Conservation (phyloP, 2,329 filamentous ascomycete species). For the Nemania sp. region DNA sequence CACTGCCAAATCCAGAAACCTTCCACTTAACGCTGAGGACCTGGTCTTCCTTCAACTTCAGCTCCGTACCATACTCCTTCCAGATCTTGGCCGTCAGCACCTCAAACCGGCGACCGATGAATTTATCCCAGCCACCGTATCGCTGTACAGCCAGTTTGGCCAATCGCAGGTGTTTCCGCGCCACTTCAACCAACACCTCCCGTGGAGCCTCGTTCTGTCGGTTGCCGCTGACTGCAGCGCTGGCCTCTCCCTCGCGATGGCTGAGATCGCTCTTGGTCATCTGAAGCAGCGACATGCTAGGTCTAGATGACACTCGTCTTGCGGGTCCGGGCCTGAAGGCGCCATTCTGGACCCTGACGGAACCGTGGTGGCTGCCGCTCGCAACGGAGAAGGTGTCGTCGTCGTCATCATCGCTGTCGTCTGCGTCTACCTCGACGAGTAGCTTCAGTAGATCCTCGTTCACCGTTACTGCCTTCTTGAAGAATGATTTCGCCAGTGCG, state of each 20-base stretch:
- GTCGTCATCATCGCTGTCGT: constrained; percentile 38
- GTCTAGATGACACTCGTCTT: constrained; percentile 18
- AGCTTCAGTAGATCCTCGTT: constrained; percentile 39
- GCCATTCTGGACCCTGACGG: constrained; percentile 16
- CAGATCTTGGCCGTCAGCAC: constrained; percentile 28
- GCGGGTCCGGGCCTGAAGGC: constrained; percentile 13
- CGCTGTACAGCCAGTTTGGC: constrained; percentile 36
- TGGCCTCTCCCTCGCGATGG: constrained; percentile 8
- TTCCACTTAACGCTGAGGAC: constrained; percentile 36
- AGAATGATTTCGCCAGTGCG: constrained; percentile 28
- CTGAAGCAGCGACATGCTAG: constrained; percentile 7
- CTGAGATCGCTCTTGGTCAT: neutral
- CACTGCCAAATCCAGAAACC: constrained; percentile 26
- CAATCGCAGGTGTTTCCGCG: constrained; percentile 31
- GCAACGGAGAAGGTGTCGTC: constrained; percentile 32
- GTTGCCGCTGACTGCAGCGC: neutral
- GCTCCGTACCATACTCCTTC: constrained; percentile 30
- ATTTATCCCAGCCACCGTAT: constrained; percentile 31
- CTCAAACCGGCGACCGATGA: constrained; percentile 26
- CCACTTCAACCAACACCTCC: constrained; percentile 33
- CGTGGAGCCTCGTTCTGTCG: constrained; percentile 25
- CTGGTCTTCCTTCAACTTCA: constrained; percentile 34
- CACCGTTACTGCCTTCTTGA: constrained; percentile 35
- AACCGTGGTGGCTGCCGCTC: constrained; percentile 30
- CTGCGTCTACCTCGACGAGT: constrained; percentile 32